A percentile compares a stretch with the other conserved stretches of the same genome.
These are phyloP conservation scores for Phaeosphaeriaceae sp. DNA, from an alignment of 2,329 filamentous ascomycete genomes.

Conservation along the genomic window DNA sequence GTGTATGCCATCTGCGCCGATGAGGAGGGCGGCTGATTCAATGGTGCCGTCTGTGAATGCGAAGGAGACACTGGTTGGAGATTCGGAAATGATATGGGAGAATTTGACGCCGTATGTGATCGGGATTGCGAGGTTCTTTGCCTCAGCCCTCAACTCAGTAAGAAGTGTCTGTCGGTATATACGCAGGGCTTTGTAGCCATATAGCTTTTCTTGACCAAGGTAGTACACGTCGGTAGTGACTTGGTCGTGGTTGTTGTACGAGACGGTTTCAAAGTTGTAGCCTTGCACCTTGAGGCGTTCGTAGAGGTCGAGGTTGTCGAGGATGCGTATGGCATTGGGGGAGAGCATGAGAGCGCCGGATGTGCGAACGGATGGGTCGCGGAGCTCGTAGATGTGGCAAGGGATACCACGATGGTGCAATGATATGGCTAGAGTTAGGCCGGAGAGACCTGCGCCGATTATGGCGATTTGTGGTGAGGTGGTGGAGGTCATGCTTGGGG, in stretches of 20 bases:
- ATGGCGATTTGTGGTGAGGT: slow-evolving; percentile 49
- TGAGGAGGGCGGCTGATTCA: slow-evolving; percentile 53
- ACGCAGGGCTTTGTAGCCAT: slow-evolving; percentile 62
- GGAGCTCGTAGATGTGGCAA: slow-evolving; percentile 43
- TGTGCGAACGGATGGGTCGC: slow-evolving; percentile 17
- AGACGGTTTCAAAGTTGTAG: slow-evolving; percentile 58
- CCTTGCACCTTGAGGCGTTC: slow-evolving; percentile 52
- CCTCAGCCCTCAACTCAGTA: slow-evolving; percentile 53
- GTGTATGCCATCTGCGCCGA: slow-evolving; percentile 69
- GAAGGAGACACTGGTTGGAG: slow-evolving; percentile 52
- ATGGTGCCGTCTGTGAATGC: slow-evolving; percentile 58
- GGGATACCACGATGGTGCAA: slow-evolving; percentile 61
- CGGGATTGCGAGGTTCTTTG: slow-evolving; percentile 50
- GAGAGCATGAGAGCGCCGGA: slow-evolving; percentile 65
- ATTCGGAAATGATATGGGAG: slow-evolving; percentile 42
- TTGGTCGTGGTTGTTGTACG: slow-evolving; percentile 53
- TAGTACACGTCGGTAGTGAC: slow-evolving; percentile 51
- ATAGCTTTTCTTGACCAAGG: slow-evolving; percentile 57
- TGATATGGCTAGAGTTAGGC: slow-evolving; percentile 64
- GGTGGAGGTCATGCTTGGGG: neutral
- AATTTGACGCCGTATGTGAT: slow-evolving; percentile 61
- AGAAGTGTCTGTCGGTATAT: slow-evolving; percentile 63
- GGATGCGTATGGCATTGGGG: slow-evolving; percentile 56
- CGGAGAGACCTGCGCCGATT: slow-evolving; percentile 59
- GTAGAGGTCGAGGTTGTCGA: slow-evolving; percentile 61